Evolutionary conservation across 208 protist species (phyloP), one percentile per base, ranked within the genome.

Genomic region (Trypanosoma melophagium): DNA sequence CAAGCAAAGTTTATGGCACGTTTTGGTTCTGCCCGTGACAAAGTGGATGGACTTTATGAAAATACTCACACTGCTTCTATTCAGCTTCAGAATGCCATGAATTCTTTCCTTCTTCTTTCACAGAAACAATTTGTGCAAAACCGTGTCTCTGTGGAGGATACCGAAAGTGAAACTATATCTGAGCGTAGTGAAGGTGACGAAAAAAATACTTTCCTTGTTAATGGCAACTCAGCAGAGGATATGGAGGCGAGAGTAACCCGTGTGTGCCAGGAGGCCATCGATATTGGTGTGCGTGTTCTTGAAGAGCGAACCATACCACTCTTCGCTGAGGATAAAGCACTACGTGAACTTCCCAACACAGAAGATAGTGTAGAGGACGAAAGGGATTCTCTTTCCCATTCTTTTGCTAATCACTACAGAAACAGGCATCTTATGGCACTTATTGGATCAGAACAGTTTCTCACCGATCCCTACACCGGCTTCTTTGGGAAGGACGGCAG

Each of bases 41-140:
- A 69, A 5, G 74, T 92, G 8, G 75, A 86, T 16, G 57, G 49
- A 12, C 76, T 89, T 45, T 57, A 47, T 50, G 44, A 77, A 14
- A 70, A 79, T 62, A 73, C 74, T 13, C 50, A 49, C 4, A 69
- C 69, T 2, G 64, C 75, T 10, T 76, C 78, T 69, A 60, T 70
- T 45, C 60, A 66, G 50, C 66, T 90, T 60, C 45, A 77, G 21
- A 93, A 90, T 69, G 65, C 77, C 13, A 78, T 87, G 63, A 90
- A 84, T 63, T 53, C 72, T 2, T 80, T 93, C 24, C 60, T 81
- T 22, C 68, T 90, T 22, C 66, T 93, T 0, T 80, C 87, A 7
- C 82, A 93, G 49, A 69, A 77, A 49, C 76, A 86, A 56, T 93
- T 93, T 76, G 80, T 93, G 21, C 87, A 93, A 68, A 86, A 88